These are phyloP conservation scores for Heterobasidion annosum DNA, from an alignment of 1,284 basidiomycete species.

Conservation along the genomic window DNA sequence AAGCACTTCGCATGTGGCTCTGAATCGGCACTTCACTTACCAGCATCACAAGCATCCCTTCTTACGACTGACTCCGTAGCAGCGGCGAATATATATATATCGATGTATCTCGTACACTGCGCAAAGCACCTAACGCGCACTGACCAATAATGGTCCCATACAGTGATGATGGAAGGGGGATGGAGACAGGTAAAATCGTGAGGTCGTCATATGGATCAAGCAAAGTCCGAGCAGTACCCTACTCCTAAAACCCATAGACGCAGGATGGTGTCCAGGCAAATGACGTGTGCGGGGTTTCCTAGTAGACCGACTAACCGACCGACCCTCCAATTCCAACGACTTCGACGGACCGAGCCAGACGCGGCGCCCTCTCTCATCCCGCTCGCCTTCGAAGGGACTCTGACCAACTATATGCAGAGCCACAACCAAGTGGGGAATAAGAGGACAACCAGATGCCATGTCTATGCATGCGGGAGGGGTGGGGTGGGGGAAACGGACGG, in stretches of 20 bases:
- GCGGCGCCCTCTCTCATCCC: conserved; percentile 64
- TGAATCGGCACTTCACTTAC: no score
- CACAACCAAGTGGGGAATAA: conserved; percentile 44
- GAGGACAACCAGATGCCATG: conserved; percentile 47
- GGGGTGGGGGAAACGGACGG: conserved; percentile 18
- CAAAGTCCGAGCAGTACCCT: not conserved
- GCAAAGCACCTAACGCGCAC: not conserved
- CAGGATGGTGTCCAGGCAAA: no score
- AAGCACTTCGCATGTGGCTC: no score
- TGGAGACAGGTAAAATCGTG: not conserved
- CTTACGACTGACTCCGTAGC: no score
- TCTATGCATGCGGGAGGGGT: conserved; percentile 10
- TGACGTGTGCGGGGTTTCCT: not conserved
- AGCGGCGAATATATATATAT: no score
- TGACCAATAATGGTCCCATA: not conserved
- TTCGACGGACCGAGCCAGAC: not conserved
- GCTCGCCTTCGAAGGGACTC: conserved; percentile 40
- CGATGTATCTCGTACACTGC: no score
- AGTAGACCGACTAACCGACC: not conserved
- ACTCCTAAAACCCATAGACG: not conserved
- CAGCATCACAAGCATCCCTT: no score
- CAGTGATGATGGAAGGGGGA: not conserved
- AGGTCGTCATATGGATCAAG: not conserved
- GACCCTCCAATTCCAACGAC: not conserved
- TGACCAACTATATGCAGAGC: conserved; percentile 14